Evolutionary conservation across 2,329 filamentous ascomycete species (phyloP), one percentile per base, ranked within the genome.

Genomic region (Beauveria brongniartii): DNA sequence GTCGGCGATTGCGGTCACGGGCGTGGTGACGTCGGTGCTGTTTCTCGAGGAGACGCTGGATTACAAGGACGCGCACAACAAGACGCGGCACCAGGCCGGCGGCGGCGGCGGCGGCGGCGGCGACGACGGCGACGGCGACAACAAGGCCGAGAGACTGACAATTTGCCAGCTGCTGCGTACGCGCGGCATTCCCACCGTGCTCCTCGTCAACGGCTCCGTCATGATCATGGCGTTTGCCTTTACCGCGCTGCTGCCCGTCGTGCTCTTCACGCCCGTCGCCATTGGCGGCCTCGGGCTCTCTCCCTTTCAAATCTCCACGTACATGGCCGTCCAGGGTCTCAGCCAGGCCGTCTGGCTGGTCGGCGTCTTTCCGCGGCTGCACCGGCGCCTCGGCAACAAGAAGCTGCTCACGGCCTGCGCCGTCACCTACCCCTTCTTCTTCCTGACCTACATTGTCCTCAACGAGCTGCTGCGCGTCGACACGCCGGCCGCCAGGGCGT

Each of bases 261-360:
- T 86, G 69, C 85, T 85, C 74, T 92, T 81, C 72, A 90, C 86
- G 0, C 77, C 80, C 3, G 67, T 88, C 6, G 6, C 69, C 0
- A 77, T 87, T 0, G 90, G 90, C 40, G 90, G 90, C 0, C 81
- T 86, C 53, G 82, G 79, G 3, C 87, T 92, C 70, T 73, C 78
- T 0, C 76, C 87, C 0, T 69, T 81, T 4, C 79, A 83, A 57
- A 93, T 92, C 64, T 86, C 87, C 1, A 66, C 85, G 2, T 82
- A 87, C 73, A 82, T 93, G 74, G 83, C 79, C 1, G 61, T 86
- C 1, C 82, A 80, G 24, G 90, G 90, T 14, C 73, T 82, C 18
- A 79, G 83, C 4, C 90, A 93, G 71, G 84, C 88, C 1, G 61
- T 82, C 7, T 93, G 89, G 89, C 81, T 91, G 2, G 77, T 93